phyloP scores from a whole-genome alignment of 2,329 filamentous ascomycete species.

The Colletotrichum truncatum region DNA sequence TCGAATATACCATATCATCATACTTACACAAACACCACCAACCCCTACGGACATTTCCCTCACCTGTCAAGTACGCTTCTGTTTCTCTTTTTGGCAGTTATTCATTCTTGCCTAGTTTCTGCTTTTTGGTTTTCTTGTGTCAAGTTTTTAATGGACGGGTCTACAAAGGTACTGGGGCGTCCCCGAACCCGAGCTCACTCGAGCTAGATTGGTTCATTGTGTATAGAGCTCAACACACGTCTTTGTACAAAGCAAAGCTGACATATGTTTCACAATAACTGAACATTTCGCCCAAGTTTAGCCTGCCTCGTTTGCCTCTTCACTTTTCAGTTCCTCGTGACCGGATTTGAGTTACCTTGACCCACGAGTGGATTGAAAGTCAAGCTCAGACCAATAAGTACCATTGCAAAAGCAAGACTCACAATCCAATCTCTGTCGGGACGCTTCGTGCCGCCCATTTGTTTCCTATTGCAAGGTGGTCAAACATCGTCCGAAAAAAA shows the following conservation, averaged over 20 bases:
- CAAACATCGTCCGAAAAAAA: constrained; percentile 14
- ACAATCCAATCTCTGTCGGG: not conserved
- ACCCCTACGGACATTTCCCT: constrained; percentile 9
- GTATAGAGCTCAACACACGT: constrained; percentile 18
- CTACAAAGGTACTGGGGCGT: constrained; percentile 8
- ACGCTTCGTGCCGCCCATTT: not conserved
- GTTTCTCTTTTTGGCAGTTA: constrained; percentile 7
- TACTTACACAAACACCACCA: constrained; percentile 4
- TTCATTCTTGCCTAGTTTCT: not conserved
- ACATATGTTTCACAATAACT: constrained; percentile 5
- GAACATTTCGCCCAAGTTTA: not conserved
- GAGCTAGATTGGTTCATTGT: constrained; percentile 1
- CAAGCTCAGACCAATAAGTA: no score
- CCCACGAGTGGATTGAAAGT: not conserved
- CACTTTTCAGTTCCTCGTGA: no score
- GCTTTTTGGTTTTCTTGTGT: constrained; percentile 2
- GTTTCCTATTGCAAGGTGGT: not conserved
- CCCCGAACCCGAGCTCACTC: not conserved
- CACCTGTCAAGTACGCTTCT: constrained; percentile 1
- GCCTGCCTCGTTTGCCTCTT: not conserved
- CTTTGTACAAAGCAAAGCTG: constrained; percentile 19
- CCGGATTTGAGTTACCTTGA: no score
- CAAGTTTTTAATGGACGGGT: constrained; percentile 19
- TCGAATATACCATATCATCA: constrained; percentile 27
- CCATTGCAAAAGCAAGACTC: not conserved